phyloP scores from a whole-genome alignment of 495 filamentous ascomycete genomes.

The Neurospora sp. region DNA sequence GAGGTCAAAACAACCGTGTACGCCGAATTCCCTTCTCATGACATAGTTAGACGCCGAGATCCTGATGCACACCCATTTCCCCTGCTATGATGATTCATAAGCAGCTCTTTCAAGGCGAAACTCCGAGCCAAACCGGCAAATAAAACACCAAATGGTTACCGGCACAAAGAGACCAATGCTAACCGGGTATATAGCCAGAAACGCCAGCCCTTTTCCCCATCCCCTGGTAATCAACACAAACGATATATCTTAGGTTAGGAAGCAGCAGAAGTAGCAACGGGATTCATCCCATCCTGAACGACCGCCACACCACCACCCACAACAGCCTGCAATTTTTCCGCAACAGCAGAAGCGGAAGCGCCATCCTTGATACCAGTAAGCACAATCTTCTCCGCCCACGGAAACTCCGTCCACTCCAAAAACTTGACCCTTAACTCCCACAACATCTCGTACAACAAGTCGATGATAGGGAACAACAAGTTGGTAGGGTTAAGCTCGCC shows the following conservation, averaged over 20 bases:
- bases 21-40: too few relatives aligned
- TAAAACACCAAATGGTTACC: neutral
- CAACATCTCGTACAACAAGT: conserved; percentile 1
- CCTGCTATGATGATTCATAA: neutral
- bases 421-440: conserved; percentile 1
- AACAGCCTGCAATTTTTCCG: neutral
- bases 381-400: neutral
- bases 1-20: neutral
- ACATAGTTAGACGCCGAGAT: neutral
- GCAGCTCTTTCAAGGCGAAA: neutral
- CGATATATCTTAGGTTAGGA: neutral
- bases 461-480: conserved; percentile 6
- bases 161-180: neutral
- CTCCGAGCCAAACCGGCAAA: neutral
- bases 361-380: neutral
- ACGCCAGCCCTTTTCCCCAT: neutral
- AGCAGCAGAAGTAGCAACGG: neutral
- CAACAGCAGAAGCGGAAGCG: neutral
- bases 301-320: neutral
- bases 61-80: neutral
- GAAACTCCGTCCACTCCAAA: neutral
- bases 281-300: neutral
- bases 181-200: neutral
- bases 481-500: neutral
- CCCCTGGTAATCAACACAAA: neutral